Percentiles rank a stretch among this genome's conserved stretches.
These are phyloP conservation scores for Caryopteris hybrid DNA, from an alignment of 305 asterid genomes.

Conservation along the genomic window DNA sequence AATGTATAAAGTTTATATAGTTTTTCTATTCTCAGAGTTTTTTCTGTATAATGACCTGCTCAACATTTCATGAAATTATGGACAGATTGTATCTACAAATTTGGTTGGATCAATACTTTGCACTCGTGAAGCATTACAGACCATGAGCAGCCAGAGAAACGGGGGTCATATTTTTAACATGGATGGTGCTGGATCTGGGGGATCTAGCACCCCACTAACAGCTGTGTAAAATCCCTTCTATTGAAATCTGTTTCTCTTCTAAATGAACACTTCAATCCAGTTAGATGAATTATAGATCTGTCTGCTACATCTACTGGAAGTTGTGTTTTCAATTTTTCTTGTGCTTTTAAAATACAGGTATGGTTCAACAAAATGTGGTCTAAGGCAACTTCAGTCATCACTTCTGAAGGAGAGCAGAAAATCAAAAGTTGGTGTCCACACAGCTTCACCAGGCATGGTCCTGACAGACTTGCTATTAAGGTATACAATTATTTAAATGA, in stretches of 20 bases:
- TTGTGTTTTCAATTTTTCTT: slow-evolving; percentile 6
- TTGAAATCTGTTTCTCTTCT: not conserved
- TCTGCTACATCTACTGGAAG: not conserved
- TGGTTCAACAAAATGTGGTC: slow-evolving; percentile 97
- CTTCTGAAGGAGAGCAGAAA: slow-evolving; percentile 73
- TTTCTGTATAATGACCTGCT: not conserved
- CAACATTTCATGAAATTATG: slow-evolving; percentile 19
- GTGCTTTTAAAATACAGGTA: slow-evolving; percentile 41
- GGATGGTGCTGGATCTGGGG: slow-evolving; percentile 99
- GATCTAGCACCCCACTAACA: slow-evolving; percentile 95
- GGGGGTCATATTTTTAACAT: slow-evolving; percentile 95
- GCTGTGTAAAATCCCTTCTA: slow-evolving; percentile 67
- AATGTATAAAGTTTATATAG: not conserved
- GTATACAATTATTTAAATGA: slow-evolving; percentile 28
- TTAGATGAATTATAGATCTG: not conserved
- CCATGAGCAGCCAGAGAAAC: slow-evolving; percentile 57
- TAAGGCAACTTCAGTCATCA: slow-evolving; percentile 92
- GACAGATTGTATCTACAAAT: slow-evolving; percentile 90
- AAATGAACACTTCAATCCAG: slow-evolving; percentile 12
- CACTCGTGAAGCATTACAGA: slow-evolving; percentile 81
- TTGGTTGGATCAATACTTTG: slow-evolving; percentile 92
- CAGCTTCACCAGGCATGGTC: slow-evolving; percentile 99
- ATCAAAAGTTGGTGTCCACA: slow-evolving; percentile 87
- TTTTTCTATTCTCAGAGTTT: not conserved
- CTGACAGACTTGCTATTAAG: slow-evolving; percentile 86